Evolutionary conservation across 306 rosid genomes (phyloP).

Genomic region (Pterocarpus santalinus): DNA sequence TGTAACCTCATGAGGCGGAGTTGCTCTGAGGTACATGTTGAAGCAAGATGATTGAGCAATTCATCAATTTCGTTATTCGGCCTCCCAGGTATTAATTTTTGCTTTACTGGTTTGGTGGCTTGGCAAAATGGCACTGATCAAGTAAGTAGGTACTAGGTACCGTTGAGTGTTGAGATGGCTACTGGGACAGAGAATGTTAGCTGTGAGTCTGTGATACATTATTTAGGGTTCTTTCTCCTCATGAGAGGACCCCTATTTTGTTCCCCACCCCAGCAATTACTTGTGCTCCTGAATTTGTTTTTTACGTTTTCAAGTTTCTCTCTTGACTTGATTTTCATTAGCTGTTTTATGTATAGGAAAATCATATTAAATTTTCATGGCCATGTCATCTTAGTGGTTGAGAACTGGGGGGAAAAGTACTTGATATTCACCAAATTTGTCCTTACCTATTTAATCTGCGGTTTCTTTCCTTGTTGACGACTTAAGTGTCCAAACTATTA

Average conservation of each 20-base stretch:
- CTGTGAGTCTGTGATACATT: neutral
- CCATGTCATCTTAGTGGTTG: constrained; percentile 37
- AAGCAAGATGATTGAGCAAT: constrained; percentile 91
- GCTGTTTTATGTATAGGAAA: constrained; percentile 9
- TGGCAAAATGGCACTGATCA: constrained; percentile 29
- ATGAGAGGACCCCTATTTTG: constrained; percentile 30
- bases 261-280: constrained; percentile 20
- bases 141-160: constrained; percentile 20
- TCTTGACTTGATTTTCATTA: constrained; percentile 9
- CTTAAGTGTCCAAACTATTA: neutral
- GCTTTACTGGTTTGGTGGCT: constrained; percentile 38
- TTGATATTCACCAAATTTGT: constrained; percentile 39
- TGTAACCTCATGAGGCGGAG: constrained; percentile 62
- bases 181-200: constrained; percentile 15
- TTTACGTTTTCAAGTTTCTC: neutral
- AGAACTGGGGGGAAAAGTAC: constrained; percentile 40
- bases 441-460: constrained; percentile 14
- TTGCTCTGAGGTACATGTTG: constrained; percentile 50
- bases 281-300: neutral
- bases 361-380: constrained; percentile 20
- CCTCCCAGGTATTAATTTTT: constrained; percentile 86
- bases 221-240: constrained; percentile 23
- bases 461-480: constrained; percentile 36
- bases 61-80: constrained; percentile 95
- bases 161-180: constrained; percentile 22